Evolutionary conservation across 1,139 yeast species (phyloP).

Genomic region (Kluyveromyces sp.): DNA sequence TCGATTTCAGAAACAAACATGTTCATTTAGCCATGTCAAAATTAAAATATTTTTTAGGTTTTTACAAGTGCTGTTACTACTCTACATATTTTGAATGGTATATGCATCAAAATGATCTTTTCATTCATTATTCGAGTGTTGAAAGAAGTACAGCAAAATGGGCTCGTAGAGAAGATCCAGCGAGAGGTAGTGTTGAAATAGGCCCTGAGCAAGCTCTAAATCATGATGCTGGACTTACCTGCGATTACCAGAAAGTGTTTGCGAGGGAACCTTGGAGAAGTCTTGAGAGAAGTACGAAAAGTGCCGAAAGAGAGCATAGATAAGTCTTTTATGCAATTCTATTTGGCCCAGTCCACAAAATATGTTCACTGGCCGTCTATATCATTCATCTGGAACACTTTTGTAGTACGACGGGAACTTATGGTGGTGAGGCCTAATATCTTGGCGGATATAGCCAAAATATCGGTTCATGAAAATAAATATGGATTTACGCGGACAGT

Average conservation of each 20-base stretch:
- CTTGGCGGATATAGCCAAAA: slow-evolving; percentile 21
- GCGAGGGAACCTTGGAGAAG: neutral
- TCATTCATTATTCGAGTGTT: neutral
- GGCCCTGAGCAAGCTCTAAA: neutral
- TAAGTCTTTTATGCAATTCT: slow-evolving; percentile 19
- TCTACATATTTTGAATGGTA: neutral
- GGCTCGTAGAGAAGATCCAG: neutral
- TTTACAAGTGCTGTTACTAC: neutral
- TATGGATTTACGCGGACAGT: slow-evolving; percentile 18
- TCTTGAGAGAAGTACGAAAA: slow-evolving; percentile 11
- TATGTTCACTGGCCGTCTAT: slow-evolving; percentile 24
- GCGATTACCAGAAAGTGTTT: neutral
- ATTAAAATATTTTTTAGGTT: slow-evolving; percentile 1
- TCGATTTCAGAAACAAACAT: neutral
- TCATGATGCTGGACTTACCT: neutral
- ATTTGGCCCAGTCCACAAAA: slow-evolving; percentile 19
- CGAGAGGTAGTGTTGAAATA: neutral
- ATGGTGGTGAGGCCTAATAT: slow-evolving; percentile 18
- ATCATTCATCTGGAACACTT: slow-evolving; percentile 25
- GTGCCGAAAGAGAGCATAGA: slow-evolving; percentile 18
- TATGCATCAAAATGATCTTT: neutral
- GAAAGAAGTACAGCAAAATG: neutral
- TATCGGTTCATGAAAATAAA: slow-evolving; percentile 19
- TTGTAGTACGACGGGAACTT: slow-evolving; percentile 16
- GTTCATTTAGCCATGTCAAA: neutral